phyloP scores from a whole-genome alignment of 164 flowering plant genomes.

The grape (Vitis vinifera) region ASM3070453v1 NC_081822.1:13316501-13317000 shows the following conservation, averaged over 20 bases:
- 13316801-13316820: constrained; percentile 11
- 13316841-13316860: constrained; percentile 21
- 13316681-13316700: constrained; percentile 16
- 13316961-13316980: constrained; percentile 15
- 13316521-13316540: too few species aligned
- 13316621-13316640: constrained; percentile 69
- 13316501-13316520: too few species aligned
- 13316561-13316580: too few species aligned
- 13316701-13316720: constrained; percentile 21
- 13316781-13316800: constrained; percentile 26
- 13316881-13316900: constrained; percentile 25
- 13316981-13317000: constrained; percentile 1
- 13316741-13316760: constrained; percentile 10
- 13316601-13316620: constrained; percentile 80
- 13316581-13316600: constrained; percentile 22
- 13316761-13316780: constrained; percentile 21
- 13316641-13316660: constrained; percentile 35
- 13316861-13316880: constrained; percentile 9
- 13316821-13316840: constrained; percentile 15
- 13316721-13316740: constrained; percentile 21
- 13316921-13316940: constrained; percentile 19
- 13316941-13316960: constrained; percentile 19
- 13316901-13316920: constrained; percentile 15
- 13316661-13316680: constrained; percentile 24
- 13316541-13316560: too few species aligned